Conservation (phyloP, 208 protist genomes). For the Leishmania gerbilli region DNA sequence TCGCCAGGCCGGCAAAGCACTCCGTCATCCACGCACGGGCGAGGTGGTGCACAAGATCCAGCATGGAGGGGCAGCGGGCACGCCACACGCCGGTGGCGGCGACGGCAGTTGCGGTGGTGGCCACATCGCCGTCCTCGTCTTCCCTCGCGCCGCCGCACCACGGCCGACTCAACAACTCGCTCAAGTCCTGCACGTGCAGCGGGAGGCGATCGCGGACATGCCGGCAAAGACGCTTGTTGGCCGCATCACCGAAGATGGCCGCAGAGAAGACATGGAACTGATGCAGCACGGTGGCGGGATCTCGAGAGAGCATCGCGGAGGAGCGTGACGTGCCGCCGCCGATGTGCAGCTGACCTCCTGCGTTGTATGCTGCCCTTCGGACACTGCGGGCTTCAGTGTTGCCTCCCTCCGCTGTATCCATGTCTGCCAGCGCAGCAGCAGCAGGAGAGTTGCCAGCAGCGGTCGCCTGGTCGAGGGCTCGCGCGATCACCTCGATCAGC, state of each 20-base stretch:
- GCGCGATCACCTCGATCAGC: constrained; percentile 32
- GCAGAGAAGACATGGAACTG: constrained; percentile 18
- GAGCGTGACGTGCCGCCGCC: neutral
- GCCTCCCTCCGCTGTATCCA: neutral
- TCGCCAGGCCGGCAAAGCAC: constrained; percentile 17
- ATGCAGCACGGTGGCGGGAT: neutral
- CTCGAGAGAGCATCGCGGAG: neutral
- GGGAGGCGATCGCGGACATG: constrained; percentile 28
- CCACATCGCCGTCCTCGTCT: neutral
- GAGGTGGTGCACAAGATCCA: constrained; percentile 36
- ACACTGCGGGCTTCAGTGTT: neutral
- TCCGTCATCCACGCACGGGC: constrained; percentile 28
- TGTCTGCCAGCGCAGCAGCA: neutral
- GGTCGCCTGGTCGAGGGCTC: constrained; percentile 8
- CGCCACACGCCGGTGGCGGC: neutral
- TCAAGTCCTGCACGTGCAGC: constrained; percentile 12
- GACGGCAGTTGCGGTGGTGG: neutral
- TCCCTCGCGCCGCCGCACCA: neutral
- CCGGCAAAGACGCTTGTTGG: constrained; percentile 19
- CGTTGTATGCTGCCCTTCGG: neutral
- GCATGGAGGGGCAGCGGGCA: constrained; percentile 28
- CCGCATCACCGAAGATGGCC: constrained; percentile 19
- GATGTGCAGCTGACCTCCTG: neutral
- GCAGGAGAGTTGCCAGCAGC: neutral
- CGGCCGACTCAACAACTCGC: constrained; percentile 17